Conservation (phyloP, 2,329 filamentous ascomycete genomes). For the Aspergillus intermedius region DNA sequence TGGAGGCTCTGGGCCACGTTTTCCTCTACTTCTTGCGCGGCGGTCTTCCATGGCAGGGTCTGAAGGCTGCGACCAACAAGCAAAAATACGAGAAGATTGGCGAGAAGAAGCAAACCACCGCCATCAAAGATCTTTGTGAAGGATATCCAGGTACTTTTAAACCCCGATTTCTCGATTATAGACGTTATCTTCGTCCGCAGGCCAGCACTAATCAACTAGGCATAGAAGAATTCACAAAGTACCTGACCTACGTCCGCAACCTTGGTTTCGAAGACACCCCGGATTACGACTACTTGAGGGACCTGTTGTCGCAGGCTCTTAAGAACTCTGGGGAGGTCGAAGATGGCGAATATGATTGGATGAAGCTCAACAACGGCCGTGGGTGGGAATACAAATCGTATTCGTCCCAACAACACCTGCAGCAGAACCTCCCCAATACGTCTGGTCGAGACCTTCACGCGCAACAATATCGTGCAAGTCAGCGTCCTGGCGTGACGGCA, state of each 20-base stretch:
- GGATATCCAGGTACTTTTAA: conserved; percentile 66
- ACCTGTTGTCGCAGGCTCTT: conserved; percentile 90
- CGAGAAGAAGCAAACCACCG: conserved; percentile 98
- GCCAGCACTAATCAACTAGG: conserved; percentile 24
- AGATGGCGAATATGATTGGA: conserved; percentile 99
- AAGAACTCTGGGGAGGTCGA: conserved; percentile 93
- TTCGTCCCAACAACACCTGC: conserved; percentile 65
- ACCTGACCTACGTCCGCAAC: conserved; percentile 93
- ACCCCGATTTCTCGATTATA: neutral
- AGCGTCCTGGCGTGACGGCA: conserved; percentile 61
- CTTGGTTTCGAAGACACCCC: conserved; percentile 97
- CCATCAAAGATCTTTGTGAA: conserved; percentile 94
- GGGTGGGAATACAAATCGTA: conserved; percentile 80
- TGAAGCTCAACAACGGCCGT: conserved; percentile 92
- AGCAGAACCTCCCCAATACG: conserved; percentile 72
- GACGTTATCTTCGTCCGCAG: neutral
- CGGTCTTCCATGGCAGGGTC: conserved; percentile 61
- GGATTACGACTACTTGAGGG: conserved; percentile 95
- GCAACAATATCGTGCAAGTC: conserved; percentile 53
- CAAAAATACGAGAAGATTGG: conserved; percentile 99
- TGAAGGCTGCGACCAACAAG: conserved; percentile 69
- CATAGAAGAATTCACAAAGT: conserved; percentile 90
- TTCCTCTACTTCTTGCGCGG: conserved; percentile 65
- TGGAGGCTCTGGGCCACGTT: conserved; percentile 72
- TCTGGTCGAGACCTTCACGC: conserved; percentile 80